Evolutionary conservation across 306 rosid genomes (phyloP).

Genomic region (Senna siamea): DNA sequence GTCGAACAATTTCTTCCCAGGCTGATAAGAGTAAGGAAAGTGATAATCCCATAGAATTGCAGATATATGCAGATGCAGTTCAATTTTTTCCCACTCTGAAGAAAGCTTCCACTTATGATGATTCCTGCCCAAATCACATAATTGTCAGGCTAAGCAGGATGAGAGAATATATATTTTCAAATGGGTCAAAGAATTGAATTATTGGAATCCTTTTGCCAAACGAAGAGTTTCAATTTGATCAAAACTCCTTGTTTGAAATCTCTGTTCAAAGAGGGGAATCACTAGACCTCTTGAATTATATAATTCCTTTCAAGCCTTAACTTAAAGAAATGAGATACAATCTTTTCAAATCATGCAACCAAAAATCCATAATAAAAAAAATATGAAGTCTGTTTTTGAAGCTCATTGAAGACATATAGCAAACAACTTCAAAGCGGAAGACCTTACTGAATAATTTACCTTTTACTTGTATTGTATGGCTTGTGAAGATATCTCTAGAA

Average conservation of each 20-base stretch:
- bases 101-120: slow-evolving; percentile 13
- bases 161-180: not conserved
- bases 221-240: not conserved
- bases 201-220: slow-evolving; percentile 15
- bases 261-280: not conserved
- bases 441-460: slow-evolving; percentile 16
- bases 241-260: slow-evolving; percentile 4
- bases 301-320: not conserved
- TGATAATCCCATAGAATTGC: slow-evolving; percentile 57
- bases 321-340: slow-evolving; percentile 10
- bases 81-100: slow-evolving; percentile 2
- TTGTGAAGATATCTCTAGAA: slow-evolving; percentile 5
- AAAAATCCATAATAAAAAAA: not conserved
- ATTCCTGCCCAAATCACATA: slow-evolving; percentile 20
- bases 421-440: slow-evolving; percentile 1
- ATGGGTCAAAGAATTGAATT: slow-evolving; percentile 7
- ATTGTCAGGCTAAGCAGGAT: slow-evolving; percentile 8
- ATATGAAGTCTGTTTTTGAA: not conserved
- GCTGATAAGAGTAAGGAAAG: slow-evolving; percentile 50
- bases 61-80: not conserved
- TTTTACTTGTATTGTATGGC: slow-evolving; percentile 17
- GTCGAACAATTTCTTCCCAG: slow-evolving; percentile 52
- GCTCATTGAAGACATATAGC: not conserved
- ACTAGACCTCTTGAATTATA: not conserved
- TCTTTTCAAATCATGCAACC: not conserved